Conservation (phyloP, 2,329 filamentous ascomycete genomes). For the Berkeleyomyces basicola region DNA sequence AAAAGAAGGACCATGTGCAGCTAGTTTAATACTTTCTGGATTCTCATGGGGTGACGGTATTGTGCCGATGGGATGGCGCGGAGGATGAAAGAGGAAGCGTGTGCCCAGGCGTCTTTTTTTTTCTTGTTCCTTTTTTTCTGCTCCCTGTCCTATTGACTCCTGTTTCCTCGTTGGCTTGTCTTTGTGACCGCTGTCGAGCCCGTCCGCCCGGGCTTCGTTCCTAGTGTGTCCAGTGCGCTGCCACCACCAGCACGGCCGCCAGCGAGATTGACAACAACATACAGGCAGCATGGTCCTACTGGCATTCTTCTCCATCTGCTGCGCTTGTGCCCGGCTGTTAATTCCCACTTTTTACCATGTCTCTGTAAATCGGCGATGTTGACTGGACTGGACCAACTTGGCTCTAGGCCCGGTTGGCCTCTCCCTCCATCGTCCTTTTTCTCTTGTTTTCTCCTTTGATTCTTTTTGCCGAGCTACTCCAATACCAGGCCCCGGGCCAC, state of each 20-base stretch:
- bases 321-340: no score
- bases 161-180: neutral
- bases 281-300: no score
- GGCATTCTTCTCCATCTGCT: no score
- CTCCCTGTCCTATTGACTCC: neutral
- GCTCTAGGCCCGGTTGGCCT: neutral
- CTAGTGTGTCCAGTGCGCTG: neutral
- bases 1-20: neutral
- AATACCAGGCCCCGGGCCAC: neutral
- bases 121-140: neutral
- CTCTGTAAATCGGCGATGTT: no score
- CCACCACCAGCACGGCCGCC: neutral
- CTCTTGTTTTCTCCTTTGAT: neutral
- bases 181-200: neutral
- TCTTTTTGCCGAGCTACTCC: neutral
- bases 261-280: no score
- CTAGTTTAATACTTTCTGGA: neutral
- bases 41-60: neutral
- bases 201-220: neutral
- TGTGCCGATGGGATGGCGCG: neutral
- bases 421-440: neutral
- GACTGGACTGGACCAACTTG: neutral
- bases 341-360: no score
- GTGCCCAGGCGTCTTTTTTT: neutral
- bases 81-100: neutral